Evolutionary conservation across 345 rosid species (phyloP), one percentile per base, ranked within the genome.

Genomic region (Eucalyptus regnans): DNA sequence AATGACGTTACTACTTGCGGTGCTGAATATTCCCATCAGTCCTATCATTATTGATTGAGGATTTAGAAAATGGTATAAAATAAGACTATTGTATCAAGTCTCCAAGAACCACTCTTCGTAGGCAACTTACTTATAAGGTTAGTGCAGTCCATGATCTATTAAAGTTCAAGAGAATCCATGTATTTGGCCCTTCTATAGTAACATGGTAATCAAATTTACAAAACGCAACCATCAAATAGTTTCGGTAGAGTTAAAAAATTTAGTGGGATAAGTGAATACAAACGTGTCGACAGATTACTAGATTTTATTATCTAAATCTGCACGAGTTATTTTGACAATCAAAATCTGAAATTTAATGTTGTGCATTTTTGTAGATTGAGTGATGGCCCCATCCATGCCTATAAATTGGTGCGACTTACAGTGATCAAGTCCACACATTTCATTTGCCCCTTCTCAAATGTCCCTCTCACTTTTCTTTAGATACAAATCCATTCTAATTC

Each of bases 181-280:
- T n/a, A 29, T 7, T 64, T 64, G 9, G 13, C 3, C 37, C 18
- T 7, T 64, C 31, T 64, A 64, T n/a, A 64, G 76, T 7, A 41
- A 37, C 3, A 37, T 20, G 1, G 0, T 20, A 37, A 41, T 76
- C 15, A 7, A 41, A 76, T 76, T 10, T 37, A 37, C 15, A 37
- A 76, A 12, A 43, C 0, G 14, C 7, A 12, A 9, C 46, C 1
- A 0, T 76, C 8, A 1, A 20, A 76, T 44, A 12, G 5, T 37
- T 18, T 71, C 3, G 4, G 25, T 12, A 76, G 13, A 76, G 27
- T 37, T 20, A 18, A 76, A 37, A 2, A 20, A 15, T 76, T 25
- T 11, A 12, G 27, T 10, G 27, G 14, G 27, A 71, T 76, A 37
- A 76, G 2, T 3, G 15, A 37, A 37, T 37, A 13, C 46, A 76